Base-by-base conservation (phyloP, 148 eudicot species). In the Vaccinium darrowii region DNA sequence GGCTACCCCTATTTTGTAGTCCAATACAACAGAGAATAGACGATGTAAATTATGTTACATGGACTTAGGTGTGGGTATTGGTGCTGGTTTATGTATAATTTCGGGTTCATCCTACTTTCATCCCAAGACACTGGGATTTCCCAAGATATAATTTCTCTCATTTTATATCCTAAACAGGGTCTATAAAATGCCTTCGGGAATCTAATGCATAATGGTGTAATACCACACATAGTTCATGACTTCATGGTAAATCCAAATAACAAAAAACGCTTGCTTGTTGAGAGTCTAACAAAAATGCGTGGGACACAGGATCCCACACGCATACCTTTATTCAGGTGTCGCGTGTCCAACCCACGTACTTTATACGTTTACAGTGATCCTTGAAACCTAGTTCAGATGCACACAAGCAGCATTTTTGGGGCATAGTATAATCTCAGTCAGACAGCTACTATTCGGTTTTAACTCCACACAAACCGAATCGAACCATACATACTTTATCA, bases 1-100 rank as follows among this genome's bases (percentile, higher is more conserved):
- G 47, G 84, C 36, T 53, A 83, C 63, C 79, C 58, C 16, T 33
- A 33, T 53, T 82, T 9, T 72, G 30, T 80, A 27, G 76, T 25
- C 39, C 52, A 5, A 19, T 62, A 50, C 33, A 74, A 10, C 25
- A 81, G 19, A 62, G 19, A 36, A 82, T 52, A 23, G 5, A 12
- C 10, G 1, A 78, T 78, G 39, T 2, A 78, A 23, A 25, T 39
- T 56, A 25, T 25, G 58, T 27, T 79, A 51, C 58, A 10, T 77
- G 58, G 60, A 25, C 1, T 57, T 1, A 13, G 60, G 21, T 60
- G 65, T 23, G 21, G 65, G 69, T n/a, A 62, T n/a, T 2, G 12
- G 12, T 62, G 69, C 1, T 3, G 69, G 27, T 10, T n/a, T 65
- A 13, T 3, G 13, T 63, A 8, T n/a, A n/a, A n/a, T 8, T 25